Base-by-base conservation (phyloP, 495 filamentous ascomycete species). In the Friedmanniomyces simplex region DNA sequence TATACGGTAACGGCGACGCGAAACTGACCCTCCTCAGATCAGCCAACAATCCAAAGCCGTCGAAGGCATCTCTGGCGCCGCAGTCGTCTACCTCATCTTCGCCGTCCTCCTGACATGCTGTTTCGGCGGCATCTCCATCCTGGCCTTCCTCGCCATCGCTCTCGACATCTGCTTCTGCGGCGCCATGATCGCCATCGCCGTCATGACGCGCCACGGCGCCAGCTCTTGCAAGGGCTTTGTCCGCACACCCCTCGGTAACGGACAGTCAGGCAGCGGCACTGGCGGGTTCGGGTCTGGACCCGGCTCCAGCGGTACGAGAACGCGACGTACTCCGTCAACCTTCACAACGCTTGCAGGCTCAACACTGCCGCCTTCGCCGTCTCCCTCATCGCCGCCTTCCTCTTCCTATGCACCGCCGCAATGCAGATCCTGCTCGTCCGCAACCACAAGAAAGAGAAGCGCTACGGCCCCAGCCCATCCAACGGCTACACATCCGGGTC, bases 1-100 rank as follows among this genome's bases (percentile, higher is more conserved):
- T 11, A 18, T 52, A 8, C 1, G 11, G 8, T 28, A 30, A n/a
- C 21, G 12, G 20, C 7, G 49, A 24, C n/a, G 45, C 39, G 24
- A 39, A 30, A 30, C n/a, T 48, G 16, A 28, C 21, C 7, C 18
- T 25, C 10, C 11, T 30, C 41, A 50, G 48, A 60, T 66, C 41
- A 12, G 76, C 2, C 79, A 67, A 61, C 86, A 80, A 76, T 71
- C 83, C 52, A 82, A 80, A 51, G 90, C 89, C 39, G 87, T 94
- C 26, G 85, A 87, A 58, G 90, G 90, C 68, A 84, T 96, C 36
- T 77, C 87, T 1, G 90, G 88, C 50, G 78, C 77, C 7, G 86
- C 81, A 2, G 76, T 82, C 0, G 69, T 91, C 7, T 96, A 95
- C 69, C 79, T 82, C 10, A 68, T 86, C 52, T 72, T 88, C 39